Percentiles rank a stretch among this genome's conserved stretches.
Evolutionary conservation across 768 basidiomycete species (phyloP).

Genomic region (Auricularia heimuer): DNA sequence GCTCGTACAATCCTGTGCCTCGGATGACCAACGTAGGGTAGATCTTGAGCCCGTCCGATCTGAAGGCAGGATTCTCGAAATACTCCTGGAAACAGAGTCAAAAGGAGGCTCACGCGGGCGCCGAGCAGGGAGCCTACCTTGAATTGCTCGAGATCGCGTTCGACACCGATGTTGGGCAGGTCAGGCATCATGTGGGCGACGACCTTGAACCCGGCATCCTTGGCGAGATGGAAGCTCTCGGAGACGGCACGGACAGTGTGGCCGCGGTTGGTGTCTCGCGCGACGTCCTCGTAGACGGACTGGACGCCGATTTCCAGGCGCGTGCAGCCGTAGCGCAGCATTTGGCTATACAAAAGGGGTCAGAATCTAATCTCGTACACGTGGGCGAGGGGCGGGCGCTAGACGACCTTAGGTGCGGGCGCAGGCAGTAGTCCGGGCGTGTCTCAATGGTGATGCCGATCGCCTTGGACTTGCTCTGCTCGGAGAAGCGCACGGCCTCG

Average conservation of each 20-base stretch:
- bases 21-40: conserved; percentile 98
- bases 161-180: conserved; percentile 92
- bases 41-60: conserved; percentile 95
- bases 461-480: conserved; percentile 95
- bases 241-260: conserved; percentile 97
- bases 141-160: conserved; percentile 96
- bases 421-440: conserved; percentile 93
- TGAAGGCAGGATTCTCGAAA: conserved; percentile 96
- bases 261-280: conserved; percentile 95
- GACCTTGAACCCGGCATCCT: conserved; percentile 99
- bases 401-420: conserved; percentile 78
- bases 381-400: conserved; percentile 9
- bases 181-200: conserved; percentile 99
- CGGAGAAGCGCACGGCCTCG: conserved; percentile 92
- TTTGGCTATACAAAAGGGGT: conserved; percentile 50
- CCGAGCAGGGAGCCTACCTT: conserved; percentile 30
- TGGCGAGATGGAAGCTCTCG: conserved; percentile 94
- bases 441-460: conserved; percentile 99
- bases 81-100: conserved; percentile 46
- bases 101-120: background rate
- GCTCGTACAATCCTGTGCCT: conserved; percentile 90
- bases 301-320: conserved; percentile 98
- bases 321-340: conserved; percentile 98
- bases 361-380: background rate
- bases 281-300: conserved; percentile 98